These are phyloP conservation scores for Hysterangium stoloniferum DNA, from an alignment of 768 basidiomycete species.

Conservation along the genomic window DNA sequence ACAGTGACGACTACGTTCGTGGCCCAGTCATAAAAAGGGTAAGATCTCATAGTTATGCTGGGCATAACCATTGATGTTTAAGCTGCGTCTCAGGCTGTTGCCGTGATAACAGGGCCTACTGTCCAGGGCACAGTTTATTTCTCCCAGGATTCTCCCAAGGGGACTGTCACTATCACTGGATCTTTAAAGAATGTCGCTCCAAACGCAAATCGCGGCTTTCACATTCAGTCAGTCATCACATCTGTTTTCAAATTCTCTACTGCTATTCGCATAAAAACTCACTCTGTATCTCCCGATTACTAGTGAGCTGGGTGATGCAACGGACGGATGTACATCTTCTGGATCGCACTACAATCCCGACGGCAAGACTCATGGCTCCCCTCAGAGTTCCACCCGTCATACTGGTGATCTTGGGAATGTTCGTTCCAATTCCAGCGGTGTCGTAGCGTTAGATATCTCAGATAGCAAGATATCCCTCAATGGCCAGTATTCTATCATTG, in stretches of 20 bases:
- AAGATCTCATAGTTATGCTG: too few relatives aligned
- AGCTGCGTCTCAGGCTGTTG: slow-evolving; percentile 39
- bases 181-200: slow-evolving; percentile 53
- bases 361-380: slow-evolving; percentile 58
- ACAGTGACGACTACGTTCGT: too few relatives aligned
- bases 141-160: slow-evolving; percentile 40
- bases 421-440: slow-evolving; percentile 48
- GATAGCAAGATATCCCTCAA: slow-evolving; percentile 60
- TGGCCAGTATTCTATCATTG: slow-evolving; percentile 59
- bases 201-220: slow-evolving; percentile 60
- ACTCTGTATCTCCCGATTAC: background rate
- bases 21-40: too few relatives aligned
- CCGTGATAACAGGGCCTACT: slow-evolving; percentile 50
- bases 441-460: slow-evolving; percentile 47
- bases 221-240: slow-evolving; percentile 56
- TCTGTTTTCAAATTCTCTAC: slow-evolving; percentile 12
- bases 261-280: background rate
- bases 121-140: slow-evolving; percentile 64
- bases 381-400: slow-evolving; percentile 44
- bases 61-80: too few relatives aligned
- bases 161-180: slow-evolving; percentile 55
- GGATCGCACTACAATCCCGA: slow-evolving; percentile 76
- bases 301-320: slow-evolving; percentile 53
- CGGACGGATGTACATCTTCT: slow-evolving; percentile 57
- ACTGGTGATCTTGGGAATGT: slow-evolving; percentile 77